Percentiles rank a stretch among this genome's conserved stretches.
Evolutionary conservation across 2,329 filamentous ascomycete genomes (phyloP).

Genomic region (Aspergillus versicolor): DNA sequence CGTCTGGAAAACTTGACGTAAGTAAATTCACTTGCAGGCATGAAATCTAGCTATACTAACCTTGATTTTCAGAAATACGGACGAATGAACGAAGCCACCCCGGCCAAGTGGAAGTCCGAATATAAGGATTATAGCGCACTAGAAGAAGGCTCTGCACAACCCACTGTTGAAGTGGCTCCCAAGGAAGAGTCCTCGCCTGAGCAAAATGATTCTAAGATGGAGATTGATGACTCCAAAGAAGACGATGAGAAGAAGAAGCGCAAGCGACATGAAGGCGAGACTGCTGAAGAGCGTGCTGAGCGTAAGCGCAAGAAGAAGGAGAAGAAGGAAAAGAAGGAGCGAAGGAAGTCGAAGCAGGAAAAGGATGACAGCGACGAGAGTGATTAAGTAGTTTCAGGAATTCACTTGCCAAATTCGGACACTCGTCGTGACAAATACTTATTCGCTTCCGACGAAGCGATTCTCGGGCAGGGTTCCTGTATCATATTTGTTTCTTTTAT

Average conservation of each 20-base stretch:
- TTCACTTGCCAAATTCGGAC: constrained; percentile 16
- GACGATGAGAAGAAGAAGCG: constrained; percentile 52
- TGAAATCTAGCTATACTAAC: constrained; percentile 31
- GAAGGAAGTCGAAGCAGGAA: constrained; percentile 82
- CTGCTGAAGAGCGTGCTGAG: constrained; percentile 47
- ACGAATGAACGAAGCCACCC: constrained; percentile 86
- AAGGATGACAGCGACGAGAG: constrained; percentile 66
- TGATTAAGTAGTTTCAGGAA: constrained; percentile 36
- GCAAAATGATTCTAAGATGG: constrained; percentile 40
- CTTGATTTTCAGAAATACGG: constrained; percentile 70
- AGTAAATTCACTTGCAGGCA: constrained; percentile 26
- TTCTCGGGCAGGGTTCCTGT: constrained; percentile 35
- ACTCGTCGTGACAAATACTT: not conserved
- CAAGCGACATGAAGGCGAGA: constrained; percentile 58
- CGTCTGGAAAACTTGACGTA: constrained; percentile 89
- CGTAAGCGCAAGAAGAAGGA: constrained; percentile 54
- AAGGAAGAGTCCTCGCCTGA: constrained; percentile 34
- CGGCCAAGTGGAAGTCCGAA: constrained; percentile 84
- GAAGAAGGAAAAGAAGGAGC: constrained; percentile 59
- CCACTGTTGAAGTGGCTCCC: constrained; percentile 45
- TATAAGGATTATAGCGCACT: constrained; percentile 83
- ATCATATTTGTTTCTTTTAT: constrained; percentile 37
- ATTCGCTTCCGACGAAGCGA: constrained; percentile 6
- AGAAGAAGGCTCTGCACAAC: constrained; percentile 45
- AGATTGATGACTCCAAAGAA: constrained; percentile 42